phyloP scores from a whole-genome alignment of 2,329 filamentous ascomycete genomes.

The Aspergillus latus region DNA sequence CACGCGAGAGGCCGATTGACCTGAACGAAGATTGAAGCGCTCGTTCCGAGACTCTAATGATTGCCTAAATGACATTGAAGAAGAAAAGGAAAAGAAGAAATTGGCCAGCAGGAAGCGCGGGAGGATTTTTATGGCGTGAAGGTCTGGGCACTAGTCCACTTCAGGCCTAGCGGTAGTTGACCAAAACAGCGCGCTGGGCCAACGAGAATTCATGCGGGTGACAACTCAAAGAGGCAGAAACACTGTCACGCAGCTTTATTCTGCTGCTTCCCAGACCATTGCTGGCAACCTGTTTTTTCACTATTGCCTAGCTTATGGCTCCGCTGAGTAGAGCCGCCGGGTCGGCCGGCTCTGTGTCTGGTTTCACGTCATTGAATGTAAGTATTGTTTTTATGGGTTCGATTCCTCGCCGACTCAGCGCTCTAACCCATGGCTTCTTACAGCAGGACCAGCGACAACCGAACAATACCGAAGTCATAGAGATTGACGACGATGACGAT shows the following conservation, averaged over 20 bases:
- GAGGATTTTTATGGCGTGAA: constrained; percentile 27
- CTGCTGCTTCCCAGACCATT: constrained; percentile 1
- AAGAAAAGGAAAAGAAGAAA: constrained; percentile 51
- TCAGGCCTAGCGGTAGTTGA: constrained; percentile 28
- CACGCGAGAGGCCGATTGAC: constrained; percentile 83
- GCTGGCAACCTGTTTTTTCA: not conserved
- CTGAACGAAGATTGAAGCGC: constrained; percentile 86
- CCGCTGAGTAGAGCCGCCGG: constrained; percentile 39
- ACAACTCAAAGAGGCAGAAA: constrained; percentile 30
- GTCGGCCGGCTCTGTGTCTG: constrained; percentile 22
- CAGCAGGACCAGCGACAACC: constrained; percentile 21
- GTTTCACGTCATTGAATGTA: constrained; percentile 29
- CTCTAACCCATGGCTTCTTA: constrained; percentile 18
- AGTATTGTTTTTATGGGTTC: constrained; percentile 20
- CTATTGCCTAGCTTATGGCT: constrained; percentile 34
- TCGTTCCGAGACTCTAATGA: constrained; percentile 99
- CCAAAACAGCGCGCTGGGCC: constrained; percentile 30
- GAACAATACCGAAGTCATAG: constrained; percentile 39
- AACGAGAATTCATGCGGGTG: constrained; percentile 28
- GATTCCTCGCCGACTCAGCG: constrained; percentile 5
- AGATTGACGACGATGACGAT: constrained; percentile 39
- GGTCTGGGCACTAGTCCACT: constrained; percentile 29
- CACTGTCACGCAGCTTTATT: constrained; percentile 18
- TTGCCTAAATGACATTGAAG: constrained; percentile 68
- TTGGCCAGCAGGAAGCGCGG: constrained; percentile 30